Percentiles rank a stretch among this genome's conserved stretches.
These are phyloP conservation scores for Termitomyces sp. DNA, from an alignment of 768 basidiomycete genomes.

Conservation along the genomic window DNA sequence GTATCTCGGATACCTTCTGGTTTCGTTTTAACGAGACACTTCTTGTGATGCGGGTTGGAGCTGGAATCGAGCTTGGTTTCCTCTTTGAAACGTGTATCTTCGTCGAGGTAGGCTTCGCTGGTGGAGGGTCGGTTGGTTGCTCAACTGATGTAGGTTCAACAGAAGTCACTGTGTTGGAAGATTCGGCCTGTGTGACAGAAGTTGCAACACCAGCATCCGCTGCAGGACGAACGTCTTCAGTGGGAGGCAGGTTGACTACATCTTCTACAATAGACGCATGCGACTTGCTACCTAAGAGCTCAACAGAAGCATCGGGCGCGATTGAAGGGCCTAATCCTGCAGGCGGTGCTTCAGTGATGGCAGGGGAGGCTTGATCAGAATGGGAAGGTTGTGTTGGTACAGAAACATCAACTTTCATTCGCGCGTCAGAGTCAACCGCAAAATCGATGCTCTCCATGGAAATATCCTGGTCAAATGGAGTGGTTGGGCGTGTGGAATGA, in stretches of 20 bases:
- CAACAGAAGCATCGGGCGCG: not conserved
- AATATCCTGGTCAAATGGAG: constrained; percentile 1
- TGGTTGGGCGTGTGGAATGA: not conserved
- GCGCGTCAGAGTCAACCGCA: not conserved
- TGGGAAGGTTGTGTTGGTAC: not conserved
- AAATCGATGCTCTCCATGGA: constrained; percentile 3
- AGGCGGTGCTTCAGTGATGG: not conserved
- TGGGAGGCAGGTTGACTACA: not conserved
- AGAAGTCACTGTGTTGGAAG: not conserved
- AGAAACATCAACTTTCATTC: not conserved
- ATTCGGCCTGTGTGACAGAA: not conserved
- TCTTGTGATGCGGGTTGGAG: constrained; percentile 27
- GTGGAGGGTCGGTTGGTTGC: not conserved
- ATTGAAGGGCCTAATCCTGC: not conserved
- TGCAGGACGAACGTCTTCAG: not conserved
- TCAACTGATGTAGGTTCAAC: not conserved
- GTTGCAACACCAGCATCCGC: not conserved
- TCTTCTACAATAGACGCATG: not conserved
- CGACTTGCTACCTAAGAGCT: not conserved
- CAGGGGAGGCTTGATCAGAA: not conserved
- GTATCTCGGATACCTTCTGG: constrained; percentile 7
- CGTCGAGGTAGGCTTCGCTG: constrained; percentile 6
- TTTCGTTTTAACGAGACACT: constrained; percentile 27
- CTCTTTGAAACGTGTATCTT: constrained; percentile 17
- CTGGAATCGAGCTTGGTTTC: constrained; percentile 16